Base-by-base conservation (phyloP, 345 rosid species). In the Isatis tinctoria region DNA sequence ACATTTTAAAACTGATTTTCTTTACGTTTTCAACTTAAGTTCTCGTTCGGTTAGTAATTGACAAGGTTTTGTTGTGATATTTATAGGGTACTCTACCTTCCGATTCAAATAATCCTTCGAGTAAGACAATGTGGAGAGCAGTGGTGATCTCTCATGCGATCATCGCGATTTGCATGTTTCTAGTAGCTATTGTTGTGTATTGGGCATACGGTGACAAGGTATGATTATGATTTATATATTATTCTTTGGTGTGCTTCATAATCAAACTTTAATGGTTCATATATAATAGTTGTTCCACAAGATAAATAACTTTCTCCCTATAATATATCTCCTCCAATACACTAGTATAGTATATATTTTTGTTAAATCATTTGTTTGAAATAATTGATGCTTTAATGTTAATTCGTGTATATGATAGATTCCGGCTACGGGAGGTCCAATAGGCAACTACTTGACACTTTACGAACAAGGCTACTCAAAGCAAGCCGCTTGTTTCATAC, bases 71-170 rank as follows among this genome's bases (percentile, higher is more conserved):
- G 7, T 2, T 59, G n/a, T 60, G 64, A 43, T 51, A 27, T 57
- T 39, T 69, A 78, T 75, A 90, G 93, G 91, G 88, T 7, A 88
- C 93, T 33, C 86, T 90, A 84, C 96, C 93, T 17, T 90, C 91
- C 0, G 82, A 87, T 44, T 88, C 89, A 80, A 90, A 90, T 69
- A 81, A 79, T 48, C 91, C 91, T 47, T 86, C 93, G 10, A 69
- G 82, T 3, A 83, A 82, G 70, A 91, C 84, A n/a, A 90, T 90
- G 96, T 88, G 91, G 96, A 86, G 40, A 69, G 93, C 93, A 35
- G 88, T 85, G 40, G 70, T 84, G 62, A 68, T 82, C 36, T 82
- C 96, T 13, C 87, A 86, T 68, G 44, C 73, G 5, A 0, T 88
- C n/a, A 51, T 90, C 3, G 93, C 90, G 0, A 30, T 75, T 69